A percentile compares a stretch with the other conserved stretches of the same genome.
Evolutionary conservation across 176 grass and related monocot species (phyloP).

Genomic region (Aegilops sharonensis): DNA sequence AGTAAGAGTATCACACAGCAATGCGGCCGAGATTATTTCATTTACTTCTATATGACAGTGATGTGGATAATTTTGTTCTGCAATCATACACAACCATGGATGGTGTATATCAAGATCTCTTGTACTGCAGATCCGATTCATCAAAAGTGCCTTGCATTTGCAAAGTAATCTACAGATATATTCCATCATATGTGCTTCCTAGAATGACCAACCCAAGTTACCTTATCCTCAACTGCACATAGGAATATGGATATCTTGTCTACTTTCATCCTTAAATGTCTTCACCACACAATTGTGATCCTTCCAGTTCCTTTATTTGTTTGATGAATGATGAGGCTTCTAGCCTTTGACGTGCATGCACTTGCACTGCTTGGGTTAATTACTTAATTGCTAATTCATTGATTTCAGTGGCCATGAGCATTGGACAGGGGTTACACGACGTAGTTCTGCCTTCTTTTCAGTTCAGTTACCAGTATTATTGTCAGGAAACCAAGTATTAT

Average conservation of each 20-base stretch:
- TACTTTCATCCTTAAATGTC: neutral
- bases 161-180: slow-evolving; percentile 12
- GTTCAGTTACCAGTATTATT: neutral
- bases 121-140: neutral
- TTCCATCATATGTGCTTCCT: neutral
- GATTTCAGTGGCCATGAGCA: neutral
- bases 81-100: slow-evolving; percentile 8
- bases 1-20: slow-evolving; percentile 1
- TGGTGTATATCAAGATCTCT: slow-evolving; percentile 13
- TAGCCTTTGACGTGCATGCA: neutral
- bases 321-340: neutral
- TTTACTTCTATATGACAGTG: neutral
- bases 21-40: neutral
- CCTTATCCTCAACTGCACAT: slow-evolving; percentile 6
- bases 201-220: neutral
- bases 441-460: neutral
- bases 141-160: slow-evolving; percentile 7
- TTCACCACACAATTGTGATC: neutral
- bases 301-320: neutral
- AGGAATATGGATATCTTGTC: slow-evolving; percentile 12
- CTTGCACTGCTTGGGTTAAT: neutral
- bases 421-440: neutral
- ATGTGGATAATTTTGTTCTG: neutral
- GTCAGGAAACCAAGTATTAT: neutral
- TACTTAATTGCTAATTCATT: neutral